Base-by-base conservation (phyloP, 306 rosid genomes). In the Comarum palustre region DNA sequence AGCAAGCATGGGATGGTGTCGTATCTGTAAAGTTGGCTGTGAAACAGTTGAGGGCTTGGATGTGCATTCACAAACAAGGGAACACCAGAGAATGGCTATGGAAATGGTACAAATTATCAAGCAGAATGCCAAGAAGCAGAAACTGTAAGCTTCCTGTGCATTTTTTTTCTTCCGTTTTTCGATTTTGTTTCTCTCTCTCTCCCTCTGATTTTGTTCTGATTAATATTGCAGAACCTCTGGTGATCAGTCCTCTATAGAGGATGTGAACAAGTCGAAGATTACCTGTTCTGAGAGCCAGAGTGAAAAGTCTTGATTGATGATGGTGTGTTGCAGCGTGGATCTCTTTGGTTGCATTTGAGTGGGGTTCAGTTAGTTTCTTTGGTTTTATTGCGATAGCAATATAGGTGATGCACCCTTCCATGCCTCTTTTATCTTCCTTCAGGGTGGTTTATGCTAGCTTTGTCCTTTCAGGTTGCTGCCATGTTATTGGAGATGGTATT, bases 21-120 rank as follows among this genome's bases (percentile, higher is more conserved):
- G 99, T 59, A 89, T 95, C 73, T 95, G 99, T 86, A 95, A 90
- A 88, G 81, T 91, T 75, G 96, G 91, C 80, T 95, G 99, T 47
- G 96, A 91, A 81, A 87, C 97, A 45, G 96, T 91, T 74, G 99
- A 90, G 84, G 97, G 97, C 80, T 81, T 95, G 88, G 97, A 95
- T 62, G 73, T 89, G 81, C 99, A 95, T 85, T 89, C 99, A 63
- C 99, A 95, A 82, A 91, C 90, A 69, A 86, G 86, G 83, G 99
- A 91, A 80, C 99, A 95, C 85, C 99, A 95, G 84, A 87, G 79
- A 83, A 83, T 81, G 90, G 91, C 97, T 39, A 88, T 95, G 96
- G 97, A 95, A 83, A 87, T 95, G 75, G 99, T 95, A 57, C 81
- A 84, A 80, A 81, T 77, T 80, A 95, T 95, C 87, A 95, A 95